These are phyloP conservation scores for Extremus antarcticus DNA, from an alignment of 495 filamentous ascomycete species.

Conservation along the genomic window DNA sequence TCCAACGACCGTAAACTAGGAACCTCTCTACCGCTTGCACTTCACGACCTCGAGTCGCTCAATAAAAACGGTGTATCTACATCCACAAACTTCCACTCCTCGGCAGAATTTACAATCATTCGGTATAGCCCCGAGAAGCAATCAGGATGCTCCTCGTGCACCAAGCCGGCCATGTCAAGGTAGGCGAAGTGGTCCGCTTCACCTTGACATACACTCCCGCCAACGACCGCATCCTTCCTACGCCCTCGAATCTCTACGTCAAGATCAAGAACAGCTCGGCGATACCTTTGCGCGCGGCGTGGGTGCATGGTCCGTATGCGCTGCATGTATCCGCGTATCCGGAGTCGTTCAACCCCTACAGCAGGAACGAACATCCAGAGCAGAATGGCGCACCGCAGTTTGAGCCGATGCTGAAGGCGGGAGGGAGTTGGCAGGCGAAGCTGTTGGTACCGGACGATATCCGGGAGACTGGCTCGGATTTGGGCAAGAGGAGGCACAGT, in stretches of 20 bases:
- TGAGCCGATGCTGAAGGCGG: slow-evolving; percentile 92
- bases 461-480: slow-evolving; percentile 35
- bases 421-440: slow-evolving; percentile 66
- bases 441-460: slow-evolving; percentile 67
- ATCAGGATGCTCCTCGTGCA: slow-evolving; percentile 72
- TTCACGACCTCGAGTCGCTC: too few relatives aligned
- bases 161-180: slow-evolving; percentile 77
- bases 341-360: slow-evolving; percentile 65
- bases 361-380: slow-evolving; percentile 51
- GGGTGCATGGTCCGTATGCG: slow-evolving; percentile 90
- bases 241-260: slow-evolving; percentile 65
- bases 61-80: too few relatives aligned
- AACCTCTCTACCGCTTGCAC: too few relatives aligned
- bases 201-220: slow-evolving; percentile 90
- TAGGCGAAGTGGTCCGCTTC: slow-evolving; percentile 88
- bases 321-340: slow-evolving; percentile 78
- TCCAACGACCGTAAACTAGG: too few relatives aligned
- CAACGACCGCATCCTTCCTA: slow-evolving; percentile 73
- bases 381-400: slow-evolving; percentile 66
- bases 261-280: slow-evolving; percentile 87
- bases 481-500: slow-evolving; percentile 8
- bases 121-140: not conserved
- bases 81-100: not conserved
- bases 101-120: too few relatives aligned
- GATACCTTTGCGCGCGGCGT: slow-evolving; percentile 82